These are phyloP conservation scores for Solanum hybrid DNA, from an alignment of 305 asterid genomes.

Conservation along the genomic window DNA sequence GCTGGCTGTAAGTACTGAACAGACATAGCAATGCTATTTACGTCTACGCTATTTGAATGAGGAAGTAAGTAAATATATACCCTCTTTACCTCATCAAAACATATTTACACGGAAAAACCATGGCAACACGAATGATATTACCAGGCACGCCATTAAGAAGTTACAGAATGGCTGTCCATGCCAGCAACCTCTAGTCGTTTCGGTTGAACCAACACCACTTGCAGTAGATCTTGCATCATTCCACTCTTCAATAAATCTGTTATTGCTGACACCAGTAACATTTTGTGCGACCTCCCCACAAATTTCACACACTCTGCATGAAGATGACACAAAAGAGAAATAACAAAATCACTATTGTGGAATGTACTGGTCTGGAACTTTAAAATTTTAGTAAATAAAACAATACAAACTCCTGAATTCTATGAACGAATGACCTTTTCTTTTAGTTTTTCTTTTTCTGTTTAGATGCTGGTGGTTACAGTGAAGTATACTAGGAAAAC, in stretches of 20 bases:
- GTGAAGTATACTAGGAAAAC: not conserved
- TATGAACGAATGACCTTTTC: too few relatives aligned
- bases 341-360: not conserved
- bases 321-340: not conserved
- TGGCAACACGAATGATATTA: slow-evolving; percentile 62
- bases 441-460: not conserved
- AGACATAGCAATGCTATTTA: not conserved
- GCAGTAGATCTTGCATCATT: slow-evolving; percentile 28
- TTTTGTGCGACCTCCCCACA: slow-evolving; percentile 56
- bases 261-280: slow-evolving; percentile 34
- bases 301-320: slow-evolving; percentile 62
- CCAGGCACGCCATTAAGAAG: slow-evolving; percentile 65
- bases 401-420: not conserved
- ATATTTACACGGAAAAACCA: slow-evolving; percentile 67
- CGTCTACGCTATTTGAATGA: not conserved
- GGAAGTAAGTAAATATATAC: not conserved
- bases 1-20: slow-evolving; percentile 17
- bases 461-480: not conserved
- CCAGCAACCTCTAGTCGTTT: slow-evolving; percentile 36
- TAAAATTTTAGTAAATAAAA: not conserved
- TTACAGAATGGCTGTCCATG: slow-evolving; percentile 55
- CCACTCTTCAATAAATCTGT: slow-evolving; percentile 62
- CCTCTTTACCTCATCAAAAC: not conserved
- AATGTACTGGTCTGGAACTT: not conserved
- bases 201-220: slow-evolving; percentile 4